Evolutionary conservation across 2,329 filamentous ascomycete genomes (phyloP).

Genomic region (Ploettnerulaceae sp.): DNA sequence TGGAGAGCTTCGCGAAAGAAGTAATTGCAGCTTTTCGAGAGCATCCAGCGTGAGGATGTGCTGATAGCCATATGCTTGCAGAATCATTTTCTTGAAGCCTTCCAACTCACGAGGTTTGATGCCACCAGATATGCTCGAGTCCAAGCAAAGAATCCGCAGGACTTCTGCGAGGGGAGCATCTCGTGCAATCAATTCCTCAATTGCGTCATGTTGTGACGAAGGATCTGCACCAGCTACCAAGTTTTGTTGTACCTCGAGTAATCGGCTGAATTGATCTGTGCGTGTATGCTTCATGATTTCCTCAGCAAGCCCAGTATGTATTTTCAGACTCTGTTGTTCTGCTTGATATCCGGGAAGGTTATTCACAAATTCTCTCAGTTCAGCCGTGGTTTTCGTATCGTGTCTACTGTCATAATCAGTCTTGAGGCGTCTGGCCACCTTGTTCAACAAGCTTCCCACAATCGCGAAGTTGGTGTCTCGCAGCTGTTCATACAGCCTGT

Average conservation of each 20-base stretch:
- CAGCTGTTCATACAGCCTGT: conserved; percentile 82
- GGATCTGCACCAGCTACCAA: conserved; percentile 87
- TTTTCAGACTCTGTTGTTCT: conserved; percentile 86
- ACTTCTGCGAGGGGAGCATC: conserved; percentile 77
- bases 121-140: conserved; percentile 85
- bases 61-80: conserved; percentile 93
- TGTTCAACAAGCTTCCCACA: conserved; percentile 83
- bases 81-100: conserved; percentile 77
- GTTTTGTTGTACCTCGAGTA: conserved; percentile 93
- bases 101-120: conserved; percentile 87
- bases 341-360: conserved; percentile 89
- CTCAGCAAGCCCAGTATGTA: conserved; percentile 87
- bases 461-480: conserved; percentile 94
- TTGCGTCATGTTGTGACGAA: conserved; percentile 79
- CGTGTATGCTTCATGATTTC: conserved; percentile 92
- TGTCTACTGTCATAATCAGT: conserved; percentile 87
- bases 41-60: conserved; percentile 85
- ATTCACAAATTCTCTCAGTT: conserved; percentile 91
- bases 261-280: conserved; percentile 80
- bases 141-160: conserved; percentile 80
- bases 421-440: conserved; percentile 79
- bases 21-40: conserved; percentile 83
- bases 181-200: conserved; percentile 91
- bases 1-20: conserved; percentile 71
- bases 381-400: conserved; percentile 78